Base-by-base conservation (phyloP, 83 land plant genomes). In the Diphasiastrum complanatum region DNA sequence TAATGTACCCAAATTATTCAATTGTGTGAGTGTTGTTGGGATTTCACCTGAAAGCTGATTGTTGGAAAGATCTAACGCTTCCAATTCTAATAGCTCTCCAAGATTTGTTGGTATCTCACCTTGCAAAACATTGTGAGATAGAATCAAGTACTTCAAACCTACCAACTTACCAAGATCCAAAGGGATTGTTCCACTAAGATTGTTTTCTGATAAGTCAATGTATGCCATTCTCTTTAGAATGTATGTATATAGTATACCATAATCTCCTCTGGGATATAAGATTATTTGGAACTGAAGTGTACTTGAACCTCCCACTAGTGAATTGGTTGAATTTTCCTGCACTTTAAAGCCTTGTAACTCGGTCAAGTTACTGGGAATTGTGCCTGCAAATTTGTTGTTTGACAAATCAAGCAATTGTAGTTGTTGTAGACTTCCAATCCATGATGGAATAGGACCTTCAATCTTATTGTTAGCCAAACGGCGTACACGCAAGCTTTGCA, bases 21-120 rank as follows among this genome's bases (percentile, higher is more conserved):
- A 23, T 27, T 43, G n/a, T 6, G 41, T 6, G 6, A 80, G 3
- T 46, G 67, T 46, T 0, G 25, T 0, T 0, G 83, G 83, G 34
- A 80, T 77, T 35, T 24, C 22, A 11, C 81, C 81, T 0, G 71
- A 69, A 11, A 80, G 51, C 1, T 31, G 16, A 48, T 80, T 80
- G 0, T 33, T 32, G 33, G 75, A 73, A 0, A 80, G 52, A 63
- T 80, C 74, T 30, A 80, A 47, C 0, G 71, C 61, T 27, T 33
- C 26, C 22, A 80, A 22, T 1, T 60, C 29, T 3, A 2, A 16
- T 28, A 80, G 12, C 0, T 29, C 37, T 32, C 74, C 65, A 37
- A 80, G 38, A 2, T 47, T 46, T 2, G 52, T 32, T n/a, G 83
- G 78, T 48, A 80, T 80, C 0, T 28, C 30, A 6, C 74, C 77